Conservation (phyloP, 2,329 filamentous ascomycete genomes). For the Aspergillus sp. region DNA sequence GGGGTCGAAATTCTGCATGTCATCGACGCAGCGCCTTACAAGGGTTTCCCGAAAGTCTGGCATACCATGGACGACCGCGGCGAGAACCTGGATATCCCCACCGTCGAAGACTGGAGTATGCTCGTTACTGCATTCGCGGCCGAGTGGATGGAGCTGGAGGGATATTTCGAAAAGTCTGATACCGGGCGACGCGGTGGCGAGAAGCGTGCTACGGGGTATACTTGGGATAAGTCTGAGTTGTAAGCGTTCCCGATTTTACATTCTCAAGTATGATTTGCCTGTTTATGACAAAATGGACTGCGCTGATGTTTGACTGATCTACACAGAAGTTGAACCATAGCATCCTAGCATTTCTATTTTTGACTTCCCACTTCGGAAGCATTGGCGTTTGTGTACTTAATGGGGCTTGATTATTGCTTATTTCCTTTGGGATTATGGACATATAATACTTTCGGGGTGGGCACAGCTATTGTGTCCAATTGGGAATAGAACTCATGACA, state of each 20-base stretch:
- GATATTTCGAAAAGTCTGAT: conserved; percentile 30
- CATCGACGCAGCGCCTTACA: conserved; percentile 58
- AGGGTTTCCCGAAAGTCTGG: conserved; percentile 70
- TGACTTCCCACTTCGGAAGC: too few relatives aligned
- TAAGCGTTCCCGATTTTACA: conserved; percentile 24
- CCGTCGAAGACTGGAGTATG: conserved; percentile 77
- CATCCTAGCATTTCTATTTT: too few relatives aligned
- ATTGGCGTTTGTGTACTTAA: too few relatives aligned
- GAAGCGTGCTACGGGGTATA: neutral
- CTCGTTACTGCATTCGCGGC: conserved; percentile 76
- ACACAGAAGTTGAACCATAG: conserved; percentile 11
- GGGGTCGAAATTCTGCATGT: conserved; percentile 86
- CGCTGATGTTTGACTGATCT: conserved; percentile 8
- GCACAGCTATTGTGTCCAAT: neutral
- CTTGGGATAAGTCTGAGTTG: conserved; percentile 31
- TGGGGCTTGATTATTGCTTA: too few relatives aligned
- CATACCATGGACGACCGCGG: conserved; percentile 78
- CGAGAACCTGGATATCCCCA: conserved; percentile 70
- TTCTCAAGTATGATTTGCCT: neutral
- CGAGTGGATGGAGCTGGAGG: conserved; percentile 84
- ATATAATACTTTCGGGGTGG: too few relatives aligned
- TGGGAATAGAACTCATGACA: neutral
- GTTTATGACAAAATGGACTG: neutral
- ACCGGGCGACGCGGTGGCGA: neutral
- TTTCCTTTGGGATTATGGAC: too few relatives aligned